Evolutionary conservation across 768 basidiomycete genomes (phyloP), one percentile per base, ranked within the genome.

Genomic region (Pleurotus tuber-regium): DNA sequence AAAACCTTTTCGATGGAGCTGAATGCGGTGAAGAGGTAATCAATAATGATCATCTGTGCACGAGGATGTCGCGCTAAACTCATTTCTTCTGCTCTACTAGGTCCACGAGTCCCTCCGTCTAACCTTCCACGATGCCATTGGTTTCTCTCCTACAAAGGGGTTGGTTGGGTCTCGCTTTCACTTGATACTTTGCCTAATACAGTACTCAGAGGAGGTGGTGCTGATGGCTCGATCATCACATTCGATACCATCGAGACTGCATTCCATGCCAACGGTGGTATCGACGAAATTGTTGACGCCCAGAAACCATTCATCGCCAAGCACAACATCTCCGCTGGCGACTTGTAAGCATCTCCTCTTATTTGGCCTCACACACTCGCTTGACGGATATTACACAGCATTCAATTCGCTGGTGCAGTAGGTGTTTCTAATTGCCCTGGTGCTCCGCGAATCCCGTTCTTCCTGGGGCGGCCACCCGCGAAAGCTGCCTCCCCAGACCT

Each of bases 171-270:
- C n/a, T n/a, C n/a, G n/a, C n/a, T n/a, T n/a, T n/a, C n/a, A n/a
- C n/a, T 7, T 14, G 28, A 48, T 21, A n/a, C 46, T 6, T 31
- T 38, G 2, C 49, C 38, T 30, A 43, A 24, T 50, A 44, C 33
- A 35, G 8, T 18, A 24, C 36, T n/a, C 43, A 73, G 71, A 49
- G 70, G 72, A 50, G 72, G 73, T 58, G 73, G 73, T 16, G 71
- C 73, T 39, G 79, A 81, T 52, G 80, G 77, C 24, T 79, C 77
- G 3, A 72, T 80, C 54, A 68, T 77, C 53, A 63, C 66, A 1
- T 80, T 81, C 63, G 57, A 61, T 19, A 64, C 69, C 7, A 68
- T 70, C 30, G 79, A 79, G 57, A 62, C 69, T 18, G 51, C 56
- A 6, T 80, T 73, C 63, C 58, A 63, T 5, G 74, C 76, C 4